Evolutionary conservation across 495 filamentous ascomycete species (phyloP).

Genomic region (Paragyromitra xinjiangensis): DNA sequence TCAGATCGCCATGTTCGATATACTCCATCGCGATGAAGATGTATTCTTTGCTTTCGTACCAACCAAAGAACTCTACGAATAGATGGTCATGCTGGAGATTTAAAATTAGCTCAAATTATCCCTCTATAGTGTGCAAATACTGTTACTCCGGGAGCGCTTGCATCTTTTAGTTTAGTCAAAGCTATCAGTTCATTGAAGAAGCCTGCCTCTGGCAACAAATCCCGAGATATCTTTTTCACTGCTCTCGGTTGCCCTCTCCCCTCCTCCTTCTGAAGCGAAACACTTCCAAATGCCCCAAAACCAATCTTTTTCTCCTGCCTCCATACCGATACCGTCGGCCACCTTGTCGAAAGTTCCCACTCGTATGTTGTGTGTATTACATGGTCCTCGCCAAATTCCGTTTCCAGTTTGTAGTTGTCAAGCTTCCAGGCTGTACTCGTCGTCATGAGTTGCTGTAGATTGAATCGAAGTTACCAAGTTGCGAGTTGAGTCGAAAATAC

Average conservation of each 20-base stretch:
- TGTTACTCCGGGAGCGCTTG: neutral
- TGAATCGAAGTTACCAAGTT: no score
- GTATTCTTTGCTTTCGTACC: neutral
- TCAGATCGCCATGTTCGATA: neutral
- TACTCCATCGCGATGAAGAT: neutral
- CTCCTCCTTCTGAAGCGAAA: conserved; percentile 12
- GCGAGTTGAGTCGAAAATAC: no score
- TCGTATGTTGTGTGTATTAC: conserved; percentile 17
- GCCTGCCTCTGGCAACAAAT: neutral
- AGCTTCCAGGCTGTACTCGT: neutral
- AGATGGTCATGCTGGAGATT: neutral
- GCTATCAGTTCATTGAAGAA: neutral
- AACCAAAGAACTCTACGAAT: neutral
- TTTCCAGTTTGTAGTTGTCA: conserved; percentile 12
- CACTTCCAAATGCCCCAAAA: neutral
- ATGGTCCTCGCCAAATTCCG: neutral
- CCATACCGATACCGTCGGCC: conserved; percentile 6
- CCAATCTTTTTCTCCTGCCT: conserved; percentile 9
- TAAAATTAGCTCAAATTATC: neutral
- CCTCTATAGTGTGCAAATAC: neutral
- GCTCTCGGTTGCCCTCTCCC: neutral
- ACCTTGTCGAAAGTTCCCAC: neutral
- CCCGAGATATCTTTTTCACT: neutral
- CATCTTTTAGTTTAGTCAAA: neutral
- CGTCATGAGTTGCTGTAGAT: no score